Base-by-base conservation (phyloP, 2,329 filamentous ascomycete species). In the Fusarium brachygibbosum region DNA sequence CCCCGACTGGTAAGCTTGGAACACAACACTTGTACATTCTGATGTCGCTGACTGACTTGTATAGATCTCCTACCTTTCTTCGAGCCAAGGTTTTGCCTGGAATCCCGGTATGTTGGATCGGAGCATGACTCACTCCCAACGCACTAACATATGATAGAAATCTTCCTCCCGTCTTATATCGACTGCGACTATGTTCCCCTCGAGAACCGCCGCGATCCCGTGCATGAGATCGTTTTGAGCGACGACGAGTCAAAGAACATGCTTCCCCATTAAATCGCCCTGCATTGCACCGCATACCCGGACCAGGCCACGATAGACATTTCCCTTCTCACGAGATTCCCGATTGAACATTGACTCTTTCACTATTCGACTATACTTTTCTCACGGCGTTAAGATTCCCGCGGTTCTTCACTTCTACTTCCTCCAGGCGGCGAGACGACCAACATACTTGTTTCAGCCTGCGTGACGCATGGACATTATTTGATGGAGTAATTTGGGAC, bases 71-170 rank as follows among this genome's bases (percentile, higher is more conserved):
- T 95, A 93, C 77, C 88, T 94, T 51, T 90, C 92, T 65, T 91
- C 90, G 8, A 91, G 89, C 75, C 92, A 95, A 80, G 92, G 92
- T 59, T 95, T 93, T 76, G 88, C 90, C 65, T 95, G 92, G 92
- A 94, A 94, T 79, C 91, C 92, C 78, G 90, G 89, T 91, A 81
- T 53, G 80, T 71, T 25, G 21, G 9, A 37, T 40, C 29, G 25
- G 41, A 46, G 48, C 40, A 40, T 52, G n/a, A 40, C 37, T 38
- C 23, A 25, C 13, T 9, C 25, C 10, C 21, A 8, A n/a, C 58
- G 71, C 32, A 69, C 64, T 57, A 31, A 60, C 29, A n/a, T 3
- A 10, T 19, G 56, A 25, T 68, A 91, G 92, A 94, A 77, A 92
- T 94, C 78, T 94, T 94, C 80, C 86, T 94, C 3, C 92, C 92